phyloP scores from a whole-genome alignment of 805 yeast species.

The Schwanniomyces vanrijiae region DNA sequence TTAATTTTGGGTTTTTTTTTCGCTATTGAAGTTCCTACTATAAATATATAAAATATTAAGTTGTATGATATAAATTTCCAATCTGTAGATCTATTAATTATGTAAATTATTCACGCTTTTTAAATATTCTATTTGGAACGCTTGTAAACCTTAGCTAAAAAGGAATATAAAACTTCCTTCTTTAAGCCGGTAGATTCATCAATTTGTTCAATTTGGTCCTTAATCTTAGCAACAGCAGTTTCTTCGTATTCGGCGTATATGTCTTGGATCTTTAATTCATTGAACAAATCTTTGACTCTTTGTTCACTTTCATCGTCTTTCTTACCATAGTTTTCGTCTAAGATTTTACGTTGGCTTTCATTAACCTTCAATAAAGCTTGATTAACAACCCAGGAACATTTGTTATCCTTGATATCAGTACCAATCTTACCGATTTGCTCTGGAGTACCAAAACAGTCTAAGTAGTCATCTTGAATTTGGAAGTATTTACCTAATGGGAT shows the following conservation, averaged over 20 bases:
- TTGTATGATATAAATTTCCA: background rate
- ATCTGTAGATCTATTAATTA: background rate
- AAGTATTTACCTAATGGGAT: conserved; percentile 97
- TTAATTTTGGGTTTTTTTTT: background rate
- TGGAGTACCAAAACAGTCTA: conserved; percentile 97
- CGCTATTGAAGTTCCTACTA: background rate
- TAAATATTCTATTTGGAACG: conserved; percentile 66
- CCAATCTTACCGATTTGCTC: conserved; percentile 98
- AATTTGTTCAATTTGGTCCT: conserved; percentile 59
- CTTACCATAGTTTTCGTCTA: conserved; percentile 89
- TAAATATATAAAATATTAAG: background rate
- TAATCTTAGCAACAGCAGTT: conserved; percentile 61
- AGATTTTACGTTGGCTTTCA: conserved; percentile 75
- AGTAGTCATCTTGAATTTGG: conserved; percentile 97
- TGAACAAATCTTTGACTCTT: conserved; percentile 69
- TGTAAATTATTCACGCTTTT: background rate
- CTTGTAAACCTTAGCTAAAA: conserved; percentile 89
- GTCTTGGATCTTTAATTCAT: conserved; percentile 67
- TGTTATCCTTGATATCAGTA: conserved; percentile 97
- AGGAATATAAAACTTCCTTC: conserved; percentile 77
- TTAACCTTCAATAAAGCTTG: conserved; percentile 79
- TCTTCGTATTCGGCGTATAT: conserved; percentile 85
- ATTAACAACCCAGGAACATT: conserved; percentile 97
- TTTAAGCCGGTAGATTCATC: conserved; percentile 96
- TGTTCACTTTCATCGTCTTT: conserved; percentile 71